Percentiles rank a stretch among this genome's conserved stretches.
Conservation (phyloP, 495 filamentous ascomycete species). For the Xylaria longipes region DNA sequence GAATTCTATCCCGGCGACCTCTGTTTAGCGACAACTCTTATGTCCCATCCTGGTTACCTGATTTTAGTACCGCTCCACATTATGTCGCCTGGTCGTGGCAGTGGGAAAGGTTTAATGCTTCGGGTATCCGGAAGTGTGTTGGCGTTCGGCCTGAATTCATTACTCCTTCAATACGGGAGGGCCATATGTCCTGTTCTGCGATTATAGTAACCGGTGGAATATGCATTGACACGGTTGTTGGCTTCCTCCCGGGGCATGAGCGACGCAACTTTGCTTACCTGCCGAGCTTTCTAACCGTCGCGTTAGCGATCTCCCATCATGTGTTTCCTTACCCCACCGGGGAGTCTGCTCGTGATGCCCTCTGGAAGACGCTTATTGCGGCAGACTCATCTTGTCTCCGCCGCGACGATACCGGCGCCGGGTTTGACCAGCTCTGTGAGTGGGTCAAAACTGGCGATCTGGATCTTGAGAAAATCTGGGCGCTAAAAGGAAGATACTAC, state of each 20-base stretch:
- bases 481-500: background rate
- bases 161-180: background rate
- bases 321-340: background rate
- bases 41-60: background rate
- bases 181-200: too few relatives aligned
- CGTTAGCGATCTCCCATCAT: background rate
- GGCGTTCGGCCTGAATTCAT: background rate
- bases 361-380: conserved; percentile 11
- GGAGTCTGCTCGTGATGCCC: conserved; percentile 1
- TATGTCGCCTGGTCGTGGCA: background rate
- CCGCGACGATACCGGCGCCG: background rate
- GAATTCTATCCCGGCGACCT: background rate
- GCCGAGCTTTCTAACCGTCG: background rate
- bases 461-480: background rate
- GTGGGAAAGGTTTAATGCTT: background rate
- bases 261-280: background rate
- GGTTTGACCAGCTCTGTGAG: conserved; percentile 7
- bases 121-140: background rate
- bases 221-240: background rate
- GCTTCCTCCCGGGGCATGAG: background rate
- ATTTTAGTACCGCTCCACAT: background rate
- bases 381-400: conserved; percentile 23
- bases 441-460: background rate
- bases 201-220: background rate
- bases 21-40: background rate